Evolutionary conservation across 345 rosid species (phyloP).

Genomic region (Cardamine occulta): DNA sequence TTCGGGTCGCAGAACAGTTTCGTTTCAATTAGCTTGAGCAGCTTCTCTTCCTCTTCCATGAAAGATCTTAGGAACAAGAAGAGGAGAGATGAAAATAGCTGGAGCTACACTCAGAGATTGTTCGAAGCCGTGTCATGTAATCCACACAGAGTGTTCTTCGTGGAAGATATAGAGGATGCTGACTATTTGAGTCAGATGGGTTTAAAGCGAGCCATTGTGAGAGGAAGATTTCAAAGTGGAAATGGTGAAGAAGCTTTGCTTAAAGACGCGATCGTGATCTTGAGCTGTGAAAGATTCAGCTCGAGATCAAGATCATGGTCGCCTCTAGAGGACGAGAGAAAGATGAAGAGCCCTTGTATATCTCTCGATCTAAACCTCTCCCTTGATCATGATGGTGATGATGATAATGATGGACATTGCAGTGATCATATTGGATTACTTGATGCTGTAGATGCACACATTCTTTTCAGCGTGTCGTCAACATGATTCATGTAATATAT

Average conservation of each 20-base stretch:
- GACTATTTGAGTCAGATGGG: slow-evolving; percentile 56
- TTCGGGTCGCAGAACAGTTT: slow-evolving; percentile 54
- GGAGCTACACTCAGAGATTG: slow-evolving; percentile 59
- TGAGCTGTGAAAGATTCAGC: slow-evolving; percentile 70
- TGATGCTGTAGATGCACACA: slow-evolving; percentile 61
- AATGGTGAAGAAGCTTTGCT: slow-evolving; percentile 54
- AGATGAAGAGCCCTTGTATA: slow-evolving; percentile 33
- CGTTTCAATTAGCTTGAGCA: slow-evolving; percentile 53
- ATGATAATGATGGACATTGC: slow-evolving; percentile 37
- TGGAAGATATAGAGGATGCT: slow-evolving; percentile 71
- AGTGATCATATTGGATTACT: slow-evolving; percentile 58
- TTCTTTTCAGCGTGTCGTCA: slow-evolving; percentile 47
- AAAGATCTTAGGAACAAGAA: slow-evolving; percentile 57
- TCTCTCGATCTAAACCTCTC: slow-evolving; percentile 74
- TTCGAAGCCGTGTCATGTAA: slow-evolving; percentile 57
- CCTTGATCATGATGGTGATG: slow-evolving; percentile 46
- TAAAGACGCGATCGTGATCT: slow-evolving; percentile 64
- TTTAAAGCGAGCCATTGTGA: slow-evolving; percentile 68
- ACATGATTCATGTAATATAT: slow-evolving; percentile 18
- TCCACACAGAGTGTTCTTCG: slow-evolving; percentile 73
- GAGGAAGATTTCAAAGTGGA: slow-evolving; percentile 52
- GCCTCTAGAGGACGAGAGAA: slow-evolving; percentile 40
- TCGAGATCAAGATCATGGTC: slow-evolving; percentile 65
- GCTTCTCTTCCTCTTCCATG: slow-evolving; percentile 54
- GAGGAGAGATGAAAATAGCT: slow-evolving; percentile 53